phyloP scores from a whole-genome alignment of 169 alveolate species.

The Miamiensis avidus region DNA sequence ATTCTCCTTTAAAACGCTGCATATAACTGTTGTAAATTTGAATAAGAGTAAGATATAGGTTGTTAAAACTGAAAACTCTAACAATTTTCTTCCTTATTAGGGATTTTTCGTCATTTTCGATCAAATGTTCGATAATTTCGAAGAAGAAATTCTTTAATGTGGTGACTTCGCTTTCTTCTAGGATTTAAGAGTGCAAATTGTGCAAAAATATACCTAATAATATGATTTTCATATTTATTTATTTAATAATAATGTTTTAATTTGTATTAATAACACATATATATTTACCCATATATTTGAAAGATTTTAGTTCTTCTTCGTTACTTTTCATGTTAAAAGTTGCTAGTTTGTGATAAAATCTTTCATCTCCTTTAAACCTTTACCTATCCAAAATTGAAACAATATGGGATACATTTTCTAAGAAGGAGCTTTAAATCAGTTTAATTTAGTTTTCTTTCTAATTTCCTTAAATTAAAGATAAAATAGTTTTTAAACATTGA shows the following conservation, averaged over 20 bases:
- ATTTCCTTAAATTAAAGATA: not conserved
- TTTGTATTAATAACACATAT: no score
- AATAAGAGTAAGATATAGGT: not conserved
- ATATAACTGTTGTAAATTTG: not conserved
- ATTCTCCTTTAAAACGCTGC: not conserved
- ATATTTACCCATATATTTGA: no score
- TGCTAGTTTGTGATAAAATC: no score
- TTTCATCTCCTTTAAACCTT: no score
- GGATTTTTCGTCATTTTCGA: not conserved
- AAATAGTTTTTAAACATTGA: not conserved
- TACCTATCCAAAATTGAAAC: not conserved
- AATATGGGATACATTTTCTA: not conserved
- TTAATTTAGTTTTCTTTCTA: not conserved
- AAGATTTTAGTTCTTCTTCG: no score
- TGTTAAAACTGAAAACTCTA: not conserved
- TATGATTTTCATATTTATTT: no score
- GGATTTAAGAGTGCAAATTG: not conserved
- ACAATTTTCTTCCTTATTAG: slow-evolving; percentile 2
- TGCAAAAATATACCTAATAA: not conserved
- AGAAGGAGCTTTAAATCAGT: not conserved
- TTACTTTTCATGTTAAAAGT: no score
- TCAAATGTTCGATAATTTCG: slow-evolving; percentile 3
- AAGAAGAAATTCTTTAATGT: not conserved
- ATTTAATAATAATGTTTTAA: no score
- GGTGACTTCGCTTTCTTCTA: not conserved